phyloP scores from a whole-genome alignment of 176 grass and related monocot species.

The Bromus sterilis region DNA sequence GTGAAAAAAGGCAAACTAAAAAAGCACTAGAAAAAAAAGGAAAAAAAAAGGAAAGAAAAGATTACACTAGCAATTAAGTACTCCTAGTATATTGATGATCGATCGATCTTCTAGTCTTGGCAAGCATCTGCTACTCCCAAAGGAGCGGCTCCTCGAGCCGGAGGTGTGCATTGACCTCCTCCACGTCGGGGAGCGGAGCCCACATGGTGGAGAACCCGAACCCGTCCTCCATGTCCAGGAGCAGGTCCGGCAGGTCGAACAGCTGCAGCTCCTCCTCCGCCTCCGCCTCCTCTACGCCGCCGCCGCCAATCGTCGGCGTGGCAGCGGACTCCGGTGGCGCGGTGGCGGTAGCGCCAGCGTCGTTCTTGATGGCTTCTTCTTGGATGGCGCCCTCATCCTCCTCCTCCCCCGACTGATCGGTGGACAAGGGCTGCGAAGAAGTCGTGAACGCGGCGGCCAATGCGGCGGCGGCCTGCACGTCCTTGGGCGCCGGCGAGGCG shows the following conservation, averaged over 20 bases:
- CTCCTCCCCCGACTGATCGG: background rate
- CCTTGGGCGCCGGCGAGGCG: slow-evolving; percentile 61
- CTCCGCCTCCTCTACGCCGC: background rate
- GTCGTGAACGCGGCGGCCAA: slow-evolving; percentile 49
- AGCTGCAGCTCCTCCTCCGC: slow-evolving; percentile 52
- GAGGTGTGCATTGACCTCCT: slow-evolving; percentile 59
- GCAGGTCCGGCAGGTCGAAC: slow-evolving; percentile 80
- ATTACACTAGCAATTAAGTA: slow-evolving; percentile 1
- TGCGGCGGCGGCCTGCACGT: slow-evolving; percentile 85
- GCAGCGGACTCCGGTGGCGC: background rate
- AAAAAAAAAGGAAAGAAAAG: background rate
- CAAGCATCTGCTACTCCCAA: slow-evolving; percentile 54
- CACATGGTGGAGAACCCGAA: slow-evolving; percentile 44
- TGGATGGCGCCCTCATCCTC: background rate
- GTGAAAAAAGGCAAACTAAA: background rate
- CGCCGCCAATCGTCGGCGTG: slow-evolving; percentile 17
- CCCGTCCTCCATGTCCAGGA: slow-evolving; percentile 48
- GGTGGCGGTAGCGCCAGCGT: background rate
- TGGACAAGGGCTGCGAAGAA: background rate
- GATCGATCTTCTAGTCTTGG: slow-evolving; percentile 24
- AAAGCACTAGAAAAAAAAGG: background rate
- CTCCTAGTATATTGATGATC: slow-evolving; percentile 17
- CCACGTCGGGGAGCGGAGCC: slow-evolving; percentile 30
- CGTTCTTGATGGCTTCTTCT: slow-evolving; percentile 4
- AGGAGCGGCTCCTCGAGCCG: slow-evolving; percentile 56